A percentile compares a stretch with the other conserved stretches of the same genome.
These are phyloP conservation scores for Euphorbia celastroides DNA, from an alignment of 441 rosid genomes.

Conservation along the genomic window DNA sequence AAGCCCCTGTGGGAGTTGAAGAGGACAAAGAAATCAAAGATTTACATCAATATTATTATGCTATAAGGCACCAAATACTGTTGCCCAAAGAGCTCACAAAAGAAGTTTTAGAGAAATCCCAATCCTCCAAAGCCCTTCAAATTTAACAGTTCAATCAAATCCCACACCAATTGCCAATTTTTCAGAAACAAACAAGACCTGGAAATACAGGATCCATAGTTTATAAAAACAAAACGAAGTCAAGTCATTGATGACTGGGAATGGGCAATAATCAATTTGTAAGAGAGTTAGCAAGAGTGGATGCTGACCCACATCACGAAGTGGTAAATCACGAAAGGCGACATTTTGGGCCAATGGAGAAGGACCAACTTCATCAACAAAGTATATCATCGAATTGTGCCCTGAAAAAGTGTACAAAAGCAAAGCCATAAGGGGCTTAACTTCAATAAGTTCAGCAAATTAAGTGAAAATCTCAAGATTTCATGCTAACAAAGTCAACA, in stretches of 20 bases:
- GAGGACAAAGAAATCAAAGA: conserved; percentile 19
- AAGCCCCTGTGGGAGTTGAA: conserved; percentile 52
- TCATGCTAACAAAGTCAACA: not conserved
- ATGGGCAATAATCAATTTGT: conserved; percentile 21
- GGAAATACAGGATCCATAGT: conserved; percentile 20
- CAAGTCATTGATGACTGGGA: conserved; percentile 20
- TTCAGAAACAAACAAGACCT: conserved; percentile 92
- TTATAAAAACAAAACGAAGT: conserved; percentile 1
- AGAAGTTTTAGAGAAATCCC: not conserved
- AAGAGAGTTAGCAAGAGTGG: conserved; percentile 48
- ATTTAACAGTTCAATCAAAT: conserved; percentile 37
- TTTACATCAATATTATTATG: not conserved
- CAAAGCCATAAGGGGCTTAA: conserved; percentile 20
- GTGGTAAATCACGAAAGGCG: conserved; percentile 90
- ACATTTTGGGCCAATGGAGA: conserved; percentile 93
- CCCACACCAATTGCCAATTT: conserved; percentile 92
- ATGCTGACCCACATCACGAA: conserved; percentile 99
- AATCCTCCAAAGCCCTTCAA: not conserved
- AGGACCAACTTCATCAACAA: conserved; percentile 96
- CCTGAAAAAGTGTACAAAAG: conserved; percentile 42
- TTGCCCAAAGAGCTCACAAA: not conserved
- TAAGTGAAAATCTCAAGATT: not conserved
- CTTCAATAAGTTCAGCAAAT: conserved; percentile 10
- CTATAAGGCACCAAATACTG: not conserved
- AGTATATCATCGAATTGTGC: conserved; percentile 94